phyloP scores from a whole-genome alignment of 306 rosid species.

The Casuarina glauca region DNA sequence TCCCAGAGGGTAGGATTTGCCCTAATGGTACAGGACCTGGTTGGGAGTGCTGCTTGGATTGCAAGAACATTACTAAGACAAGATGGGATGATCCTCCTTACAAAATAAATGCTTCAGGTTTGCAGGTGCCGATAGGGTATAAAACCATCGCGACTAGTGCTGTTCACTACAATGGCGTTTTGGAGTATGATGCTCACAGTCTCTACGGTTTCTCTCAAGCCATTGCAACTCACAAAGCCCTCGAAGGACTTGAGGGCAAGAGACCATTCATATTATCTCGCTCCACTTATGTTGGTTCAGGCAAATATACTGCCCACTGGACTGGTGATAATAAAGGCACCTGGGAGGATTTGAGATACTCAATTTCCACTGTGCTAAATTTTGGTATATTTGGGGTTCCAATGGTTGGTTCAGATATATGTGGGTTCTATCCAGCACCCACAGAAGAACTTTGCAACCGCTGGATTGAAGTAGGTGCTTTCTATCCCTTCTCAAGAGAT shows the following conservation, averaged over 20 bases:
- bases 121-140: slow-evolving; percentile 72
- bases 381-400: slow-evolving; percentile 97
- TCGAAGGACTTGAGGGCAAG: slow-evolving; percentile 76
- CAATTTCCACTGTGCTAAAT: slow-evolving; percentile 87
- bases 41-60: slow-evolving; percentile 90
- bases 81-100: slow-evolving; percentile 97
- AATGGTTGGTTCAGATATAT: slow-evolving; percentile 96
- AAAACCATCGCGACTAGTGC: slow-evolving; percentile 97
- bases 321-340: slow-evolving; percentile 92
- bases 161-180: slow-evolving; percentile 78
- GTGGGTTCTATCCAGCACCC: slow-evolving; percentile 89
- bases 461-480: slow-evolving; percentile 97
- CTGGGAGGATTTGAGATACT: slow-evolving; percentile 81
- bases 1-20: slow-evolving; percentile 69
- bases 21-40: slow-evolving; percentile 78
- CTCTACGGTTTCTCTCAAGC: slow-evolving; percentile 85
- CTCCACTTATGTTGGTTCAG: slow-evolving; percentile 85
- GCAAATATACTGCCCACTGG: slow-evolving; percentile 96
- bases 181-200: slow-evolving; percentile 97
- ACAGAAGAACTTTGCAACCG: slow-evolving; percentile 97
- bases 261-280: slow-evolving; percentile 87
- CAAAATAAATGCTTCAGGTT: slow-evolving; percentile 90
- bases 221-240: slow-evolving; percentile 85
- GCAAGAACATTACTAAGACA: slow-evolving; percentile 82
- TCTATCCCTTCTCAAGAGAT: slow-evolving; percentile 95